phyloP scores from a whole-genome alignment of 2,329 filamentous ascomycete genomes.

The Pseudogymnoascus sp. region DNA sequence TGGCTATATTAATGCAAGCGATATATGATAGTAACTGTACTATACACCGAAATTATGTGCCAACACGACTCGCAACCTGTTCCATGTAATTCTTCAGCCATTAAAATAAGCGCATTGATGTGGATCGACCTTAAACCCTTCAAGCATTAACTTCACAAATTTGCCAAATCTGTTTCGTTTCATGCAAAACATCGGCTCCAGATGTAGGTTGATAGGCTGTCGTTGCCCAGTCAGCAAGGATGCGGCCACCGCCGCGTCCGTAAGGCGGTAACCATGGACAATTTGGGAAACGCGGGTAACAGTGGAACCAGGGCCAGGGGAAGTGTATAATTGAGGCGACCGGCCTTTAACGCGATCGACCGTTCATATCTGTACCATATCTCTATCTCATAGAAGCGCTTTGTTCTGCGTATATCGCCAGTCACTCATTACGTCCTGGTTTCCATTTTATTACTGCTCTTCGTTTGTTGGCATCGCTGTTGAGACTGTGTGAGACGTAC shows the following conservation, averaged over 20 bases:
- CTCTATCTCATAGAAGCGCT: neutral
- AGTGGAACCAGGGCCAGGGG: constrained; percentile 7
- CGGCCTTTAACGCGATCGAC: neutral
- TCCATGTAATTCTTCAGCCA: neutral
- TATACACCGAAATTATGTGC: neutral
- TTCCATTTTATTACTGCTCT: neutral
- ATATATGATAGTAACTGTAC: neutral
- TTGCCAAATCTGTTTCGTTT: constrained; percentile 4
- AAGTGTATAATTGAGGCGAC: constrained; percentile 4
- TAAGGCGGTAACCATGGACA: constrained; percentile 5
- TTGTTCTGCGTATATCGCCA: neutral
- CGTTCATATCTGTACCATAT: neutral
- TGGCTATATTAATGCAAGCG: neutral
- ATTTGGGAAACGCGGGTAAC: constrained; percentile 8
- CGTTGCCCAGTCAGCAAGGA: constrained; percentile 7
- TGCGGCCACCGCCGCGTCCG: neutral
- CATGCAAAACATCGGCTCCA: constrained; percentile 1
- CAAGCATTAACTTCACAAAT: neutral
- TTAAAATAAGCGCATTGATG: constrained; percentile 6
- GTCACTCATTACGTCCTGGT: neutral
- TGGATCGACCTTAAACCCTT: constrained; percentile 2
- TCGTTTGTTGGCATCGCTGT: constrained; percentile 3
- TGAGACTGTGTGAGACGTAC: constrained; percentile 7
- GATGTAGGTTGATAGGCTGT: constrained; percentile 1
- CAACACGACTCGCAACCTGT: neutral